Evolutionary conservation across 345 rosid genomes (phyloP), one percentile per base, ranked within the genome.

Genomic region (Streptanthus diversifolius): DNA sequence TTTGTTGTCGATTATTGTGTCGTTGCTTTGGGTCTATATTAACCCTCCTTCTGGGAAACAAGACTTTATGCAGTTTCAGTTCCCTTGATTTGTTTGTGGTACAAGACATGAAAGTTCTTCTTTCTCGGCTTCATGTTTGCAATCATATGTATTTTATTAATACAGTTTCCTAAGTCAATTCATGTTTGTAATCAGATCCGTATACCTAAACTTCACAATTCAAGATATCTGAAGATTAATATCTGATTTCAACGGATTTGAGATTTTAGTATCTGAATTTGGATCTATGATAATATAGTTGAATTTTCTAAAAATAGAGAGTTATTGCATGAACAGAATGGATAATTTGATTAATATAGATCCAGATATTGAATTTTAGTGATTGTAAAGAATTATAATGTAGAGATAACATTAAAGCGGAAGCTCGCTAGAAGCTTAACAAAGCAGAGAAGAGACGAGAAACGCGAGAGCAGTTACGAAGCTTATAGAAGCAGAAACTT

Each of bases 11-110:
- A 82, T 86, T 51, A 83, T 84, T 55, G 73, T 90, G 48, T 87
- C 93, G 6, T 65, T 87, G 83, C 86, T 90, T 27, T 87, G 93
- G 93, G 84, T 86, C 68, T 85, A 82, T 65, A 82, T 90, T 3
- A 85, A 78, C 69, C 96, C 93, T 72, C 96, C 92, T 56, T n/a
- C 66, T 33, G 79, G 75, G 2, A 74, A 58, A 22, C 78, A 74
- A 58, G 72, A 74, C 72, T 74, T 24, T 49, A 74, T 66, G 72
- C 72, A 58, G 78, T 74, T 74, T 74, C 78, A 75, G 37, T 68
- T 75, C 22, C 73, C 74, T 49, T 66, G 71, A 33, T 30, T n/a
- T 41, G 27, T 8, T 36, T 33, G 61, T 51, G 35, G 41, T 62
- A 37, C 43, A 62, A 53, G 57, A 57, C 72, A 65, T 55, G 72